Evolutionary conservation across 1,284 basidiomycete species (phyloP).

Genomic region (Microbotryum lychnidis-dioicae): DNA sequence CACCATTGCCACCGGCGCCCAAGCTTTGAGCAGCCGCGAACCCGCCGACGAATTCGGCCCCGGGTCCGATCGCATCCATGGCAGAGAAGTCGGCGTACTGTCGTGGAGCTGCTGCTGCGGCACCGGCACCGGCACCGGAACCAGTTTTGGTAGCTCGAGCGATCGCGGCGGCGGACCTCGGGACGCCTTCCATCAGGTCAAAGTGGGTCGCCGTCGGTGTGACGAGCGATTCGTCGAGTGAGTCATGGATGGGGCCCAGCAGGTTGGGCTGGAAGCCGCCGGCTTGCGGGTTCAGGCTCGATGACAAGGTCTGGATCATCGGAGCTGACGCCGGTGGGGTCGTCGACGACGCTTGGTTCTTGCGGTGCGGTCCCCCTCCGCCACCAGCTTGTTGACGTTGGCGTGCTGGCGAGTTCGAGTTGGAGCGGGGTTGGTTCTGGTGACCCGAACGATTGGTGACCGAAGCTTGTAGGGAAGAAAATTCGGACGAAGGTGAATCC

Average conservation of each 20-base stretch:
- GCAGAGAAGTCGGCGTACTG: too few relatives aligned
- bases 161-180: constrained; percentile 4
- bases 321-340: background rate
- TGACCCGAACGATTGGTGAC: too few relatives aligned
- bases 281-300: constrained; percentile 36
- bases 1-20: background rate
- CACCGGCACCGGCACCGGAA: too few relatives aligned
- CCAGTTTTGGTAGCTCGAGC: too few relatives aligned
- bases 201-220: constrained; percentile 35
- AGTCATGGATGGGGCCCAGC: constrained; percentile 34
- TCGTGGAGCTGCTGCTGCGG: too few relatives aligned
- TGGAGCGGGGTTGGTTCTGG: background rate
- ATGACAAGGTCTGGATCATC: constrained; percentile 7
- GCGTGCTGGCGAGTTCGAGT: constrained; percentile 1
- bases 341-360: constrained; percentile 5
- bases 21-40: background rate
- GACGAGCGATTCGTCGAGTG: constrained; percentile 34
- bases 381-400: background rate
- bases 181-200: constrained; percentile 32
- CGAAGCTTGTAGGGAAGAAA: background rate
- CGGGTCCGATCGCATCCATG: background rate
- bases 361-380: constrained; percentile 5
- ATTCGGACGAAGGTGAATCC: constrained; percentile 5
- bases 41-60: background rate
- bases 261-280: constrained; percentile 37